A percentile compares a stretch with the other conserved stretches of the same genome.
These are phyloP conservation scores for Globisporangium recalcitrans DNA, from an alignment of 352 stramenopile genomes.

Conservation along the genomic window DNA sequence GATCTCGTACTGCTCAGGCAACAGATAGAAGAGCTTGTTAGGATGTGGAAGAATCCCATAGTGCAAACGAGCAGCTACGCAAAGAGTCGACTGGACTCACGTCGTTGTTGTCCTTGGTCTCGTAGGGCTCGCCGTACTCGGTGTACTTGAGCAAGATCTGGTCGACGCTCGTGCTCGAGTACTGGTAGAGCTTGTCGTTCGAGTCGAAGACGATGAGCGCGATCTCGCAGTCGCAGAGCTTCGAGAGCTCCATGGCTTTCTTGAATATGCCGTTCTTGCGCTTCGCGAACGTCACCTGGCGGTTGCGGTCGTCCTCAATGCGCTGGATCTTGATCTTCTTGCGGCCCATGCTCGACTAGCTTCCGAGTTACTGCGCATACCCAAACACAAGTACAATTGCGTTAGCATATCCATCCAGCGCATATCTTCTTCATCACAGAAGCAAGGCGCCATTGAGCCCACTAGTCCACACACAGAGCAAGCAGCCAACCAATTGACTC, in stretches of 20 bases:
- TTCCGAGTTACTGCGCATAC: conserved; percentile 3
- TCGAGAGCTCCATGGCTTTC: conserved; percentile 85
- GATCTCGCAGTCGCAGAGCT: conserved; percentile 85
- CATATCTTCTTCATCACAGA: too few relatives aligned
- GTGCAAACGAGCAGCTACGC: neutral
- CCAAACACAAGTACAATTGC: neutral
- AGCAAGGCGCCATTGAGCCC: neutral
- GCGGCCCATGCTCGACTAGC: conserved; percentile 48
- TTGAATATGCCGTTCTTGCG: conserved; percentile 85
- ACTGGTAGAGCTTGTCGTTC: conserved; percentile 84
- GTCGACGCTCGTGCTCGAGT: conserved; percentile 76
- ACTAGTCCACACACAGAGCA: neutral
- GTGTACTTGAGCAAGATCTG: conserved; percentile 86
- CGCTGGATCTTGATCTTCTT: conserved; percentile 89
- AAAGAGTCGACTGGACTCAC: conserved; percentile 29
- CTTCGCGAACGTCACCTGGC: conserved; percentile 81
- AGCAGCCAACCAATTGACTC: neutral
- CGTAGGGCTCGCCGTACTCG: conserved; percentile 77
- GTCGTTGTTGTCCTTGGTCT: conserved; percentile 82
- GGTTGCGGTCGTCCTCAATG: conserved; percentile 83
- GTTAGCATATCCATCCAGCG: neutral
- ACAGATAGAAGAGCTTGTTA: neutral
- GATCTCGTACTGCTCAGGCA: conserved; percentile 57
- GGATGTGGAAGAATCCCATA: neutral
- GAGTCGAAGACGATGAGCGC: conserved; percentile 84